Evolutionary conservation across 805 yeast species (phyloP).

Genomic region (Saccharomycodes ludwigii): DNA sequence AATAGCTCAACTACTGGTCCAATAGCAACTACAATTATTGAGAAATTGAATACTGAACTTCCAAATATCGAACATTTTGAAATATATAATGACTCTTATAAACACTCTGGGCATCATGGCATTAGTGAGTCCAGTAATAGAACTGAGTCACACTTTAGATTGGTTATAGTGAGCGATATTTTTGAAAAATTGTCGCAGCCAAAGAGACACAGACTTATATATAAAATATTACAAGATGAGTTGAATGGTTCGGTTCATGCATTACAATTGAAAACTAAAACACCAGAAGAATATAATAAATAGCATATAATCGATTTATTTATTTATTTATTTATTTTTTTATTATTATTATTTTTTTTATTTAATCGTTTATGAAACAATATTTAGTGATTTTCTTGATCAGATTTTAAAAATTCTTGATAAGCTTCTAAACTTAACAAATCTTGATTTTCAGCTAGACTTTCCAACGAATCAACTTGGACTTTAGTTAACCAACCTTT

Average conservation of each 20-base stretch:
- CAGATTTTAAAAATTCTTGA: slow-evolving; percentile 42
- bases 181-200: slow-evolving; percentile 60
- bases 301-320: too few relatives aligned
- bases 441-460: slow-evolving; percentile 30
- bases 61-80: slow-evolving; percentile 21
- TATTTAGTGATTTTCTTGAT: too few relatives aligned
- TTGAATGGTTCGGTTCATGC: slow-evolving; percentile 77
- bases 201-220: slow-evolving; percentile 66
- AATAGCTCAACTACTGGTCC: too few relatives aligned
- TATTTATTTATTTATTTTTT: slow-evolving; percentile 3
- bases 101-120: slow-evolving; percentile 81
- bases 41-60: slow-evolving; percentile 1
- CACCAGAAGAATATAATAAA: slow-evolving; percentile 41
- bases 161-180: slow-evolving; percentile 57
- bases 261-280: slow-evolving; percentile 71
- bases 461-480: slow-evolving; percentile 37
- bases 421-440: slow-evolving; percentile 46
- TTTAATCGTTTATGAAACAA: too few relatives aligned
- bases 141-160: slow-evolving; percentile 71
- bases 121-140: slow-evolving; percentile 59
- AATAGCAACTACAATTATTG: neutral
- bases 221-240: slow-evolving; percentile 59
- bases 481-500: slow-evolving; percentile 87
- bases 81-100: slow-evolving; percentile 71
- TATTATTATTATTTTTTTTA: too few relatives aligned